Percentiles rank a stretch among this genome's conserved stretches.
phyloP scores from a whole-genome alignment of 768 basidiomycete species.

The Auricularia heimuer region DNA sequence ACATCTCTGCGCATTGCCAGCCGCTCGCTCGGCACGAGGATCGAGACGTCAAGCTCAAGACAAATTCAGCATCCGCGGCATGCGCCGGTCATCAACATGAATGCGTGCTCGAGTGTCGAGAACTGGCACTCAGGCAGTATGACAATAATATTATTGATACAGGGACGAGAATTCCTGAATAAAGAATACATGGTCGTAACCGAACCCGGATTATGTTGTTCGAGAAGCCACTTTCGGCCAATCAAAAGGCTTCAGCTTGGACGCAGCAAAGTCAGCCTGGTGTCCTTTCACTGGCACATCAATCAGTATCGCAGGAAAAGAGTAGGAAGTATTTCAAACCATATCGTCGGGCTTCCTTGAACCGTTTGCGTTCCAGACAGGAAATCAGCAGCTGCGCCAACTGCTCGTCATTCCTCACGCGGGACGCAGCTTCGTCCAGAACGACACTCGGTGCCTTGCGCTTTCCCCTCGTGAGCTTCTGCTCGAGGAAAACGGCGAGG shows the following conservation, averaged over 20 bases:
- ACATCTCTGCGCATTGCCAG: slow-evolving; percentile 77
- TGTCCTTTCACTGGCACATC: no score
- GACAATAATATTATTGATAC: no score
- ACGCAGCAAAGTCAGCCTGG: no score
- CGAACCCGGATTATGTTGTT: no score
- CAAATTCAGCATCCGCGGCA: background rate
- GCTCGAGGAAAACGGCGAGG: background rate
- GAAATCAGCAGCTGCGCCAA: background rate
- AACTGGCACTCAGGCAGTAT: no score
- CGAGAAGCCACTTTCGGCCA: no score
- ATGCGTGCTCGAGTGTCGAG: no score
- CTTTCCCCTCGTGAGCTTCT: background rate
- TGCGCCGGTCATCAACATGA: no score
- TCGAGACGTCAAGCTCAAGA: background rate
- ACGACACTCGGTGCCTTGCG: background rate
- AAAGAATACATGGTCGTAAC: no score
- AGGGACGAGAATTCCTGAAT: no score
- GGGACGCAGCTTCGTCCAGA: background rate
- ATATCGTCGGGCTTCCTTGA: background rate
- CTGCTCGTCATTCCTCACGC: background rate
- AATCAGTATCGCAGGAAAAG: background rate
- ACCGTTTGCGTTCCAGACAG: background rate
- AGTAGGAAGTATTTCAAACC: background rate
- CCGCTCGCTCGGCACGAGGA: background rate
- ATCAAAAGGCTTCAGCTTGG: no score